Conservation (phyloP, 106 monocot genomes). For the Dendrobium nobile region DNA sequence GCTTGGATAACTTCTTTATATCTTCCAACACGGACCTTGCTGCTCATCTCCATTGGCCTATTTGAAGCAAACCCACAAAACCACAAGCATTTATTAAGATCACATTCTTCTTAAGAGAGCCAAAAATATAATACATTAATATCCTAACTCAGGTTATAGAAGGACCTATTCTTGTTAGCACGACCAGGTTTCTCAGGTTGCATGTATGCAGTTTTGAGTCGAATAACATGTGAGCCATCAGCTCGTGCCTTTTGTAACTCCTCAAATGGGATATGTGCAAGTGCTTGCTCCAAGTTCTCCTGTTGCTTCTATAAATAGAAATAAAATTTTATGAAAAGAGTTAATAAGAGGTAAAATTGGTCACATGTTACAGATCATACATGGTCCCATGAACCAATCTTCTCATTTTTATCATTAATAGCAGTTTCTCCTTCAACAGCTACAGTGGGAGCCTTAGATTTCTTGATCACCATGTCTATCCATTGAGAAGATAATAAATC, state of each 20-base stretch:
- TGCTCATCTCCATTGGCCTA: slow-evolving; percentile 87
- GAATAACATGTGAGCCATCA: slow-evolving; percentile 50
- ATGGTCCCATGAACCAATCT: neutral
- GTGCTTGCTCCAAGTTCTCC: slow-evolving; percentile 43
- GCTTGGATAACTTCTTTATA: slow-evolving; percentile 77
- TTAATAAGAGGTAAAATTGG: neutral
- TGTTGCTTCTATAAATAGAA: slow-evolving; percentile 20
- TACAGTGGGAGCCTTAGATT: neutral
- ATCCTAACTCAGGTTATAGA: neutral
- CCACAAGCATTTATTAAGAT: neutral
- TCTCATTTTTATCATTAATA: neutral
- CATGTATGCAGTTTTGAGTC: neutral
- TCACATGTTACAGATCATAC: neutral
- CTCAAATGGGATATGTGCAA: slow-evolving; percentile 71
- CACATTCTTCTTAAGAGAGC: neutral
- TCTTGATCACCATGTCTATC: neutral
- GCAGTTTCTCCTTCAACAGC: neutral
- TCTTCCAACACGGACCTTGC: slow-evolving; percentile 50
- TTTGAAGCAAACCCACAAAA: neutral
- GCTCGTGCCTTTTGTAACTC: slow-evolving; percentile 71
- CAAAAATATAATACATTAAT: neutral
- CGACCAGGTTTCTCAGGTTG: slow-evolving; percentile 26
- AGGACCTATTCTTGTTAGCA: slow-evolving; percentile 81
- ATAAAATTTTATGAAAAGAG: neutral
- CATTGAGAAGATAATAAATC: neutral